Percentiles rank a stretch among this genome's conserved stretches.
These are phyloP conservation scores for Clathrus columnatus DNA, from an alignment of 768 basidiomycete species.

Conservation along the genomic window DNA sequence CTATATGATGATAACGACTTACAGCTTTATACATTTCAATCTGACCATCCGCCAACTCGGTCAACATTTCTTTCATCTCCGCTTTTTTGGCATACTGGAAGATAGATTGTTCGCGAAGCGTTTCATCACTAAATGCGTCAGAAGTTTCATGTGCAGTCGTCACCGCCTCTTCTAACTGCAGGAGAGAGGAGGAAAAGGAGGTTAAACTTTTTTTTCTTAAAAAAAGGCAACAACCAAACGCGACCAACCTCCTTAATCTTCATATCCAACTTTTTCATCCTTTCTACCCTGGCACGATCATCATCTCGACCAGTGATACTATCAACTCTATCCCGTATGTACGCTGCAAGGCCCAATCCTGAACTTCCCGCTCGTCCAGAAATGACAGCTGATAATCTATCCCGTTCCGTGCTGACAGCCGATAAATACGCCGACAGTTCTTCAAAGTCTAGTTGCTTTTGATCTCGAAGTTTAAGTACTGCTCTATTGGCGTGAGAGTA, in stretches of 20 bases:
- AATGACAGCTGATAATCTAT: constrained; percentile 82
- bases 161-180: constrained; percentile 91
- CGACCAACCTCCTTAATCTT: constrained; percentile 87
- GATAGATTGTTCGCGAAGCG: constrained; percentile 78
- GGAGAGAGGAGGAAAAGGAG: neutral
- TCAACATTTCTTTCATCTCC: constrained; percentile 96
- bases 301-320: constrained; percentile 88
- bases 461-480: constrained; percentile 92
- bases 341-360: constrained; percentile 78
- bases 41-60: constrained; percentile 84
- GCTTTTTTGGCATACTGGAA: constrained; percentile 88
- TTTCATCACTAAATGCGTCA: constrained; percentile 94
- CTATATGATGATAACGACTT: constrained; percentile 14
- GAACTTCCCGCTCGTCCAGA: constrained; percentile 81
- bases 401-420: constrained; percentile 87
- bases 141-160: constrained; percentile 92
- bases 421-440: constrained; percentile 93
- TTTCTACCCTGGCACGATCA: constrained; percentile 85
- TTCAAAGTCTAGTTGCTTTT: constrained; percentile 98
- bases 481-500: constrained; percentile 90
- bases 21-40: constrained; percentile 91
- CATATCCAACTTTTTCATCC: constrained; percentile 83
- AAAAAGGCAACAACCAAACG: neutral
- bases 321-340: constrained; percentile 88
- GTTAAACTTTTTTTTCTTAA: neutral